phyloP scores from a whole-genome alignment of 805 yeast species.

The Yamadazyma philogaea region DNA sequence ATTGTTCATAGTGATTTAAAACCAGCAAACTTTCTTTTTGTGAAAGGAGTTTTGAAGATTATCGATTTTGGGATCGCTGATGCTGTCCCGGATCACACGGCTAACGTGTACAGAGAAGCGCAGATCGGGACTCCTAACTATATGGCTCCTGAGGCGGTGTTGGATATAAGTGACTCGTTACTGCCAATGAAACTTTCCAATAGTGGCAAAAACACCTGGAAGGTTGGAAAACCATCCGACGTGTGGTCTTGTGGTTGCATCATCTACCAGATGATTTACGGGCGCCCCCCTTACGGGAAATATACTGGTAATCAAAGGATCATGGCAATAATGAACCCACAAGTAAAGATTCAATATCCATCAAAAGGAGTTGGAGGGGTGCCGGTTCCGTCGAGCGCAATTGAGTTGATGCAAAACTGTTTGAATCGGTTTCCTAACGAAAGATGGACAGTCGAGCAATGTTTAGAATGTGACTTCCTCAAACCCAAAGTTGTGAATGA shows the following conservation, averaged over 20 bases:
- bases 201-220: slow-evolving; percentile 45
- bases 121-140: slow-evolving; percentile 96
- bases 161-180: slow-evolving; percentile 48
- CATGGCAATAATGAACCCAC: slow-evolving; percentile 83
- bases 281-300: slow-evolving; percentile 83
- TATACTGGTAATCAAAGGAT: slow-evolving; percentile 74
- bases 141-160: slow-evolving; percentile 95
- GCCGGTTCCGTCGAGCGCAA: slow-evolving; percentile 63
- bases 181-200: slow-evolving; percentile 19
- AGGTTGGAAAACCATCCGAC: slow-evolving; percentile 92
- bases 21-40: slow-evolving; percentile 72
- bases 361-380: slow-evolving; percentile 57
- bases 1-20: slow-evolving; percentile 81
- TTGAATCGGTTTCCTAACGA: slow-evolving; percentile 64
- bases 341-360: slow-evolving; percentile 66
- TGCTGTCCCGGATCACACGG: slow-evolving; percentile 88
- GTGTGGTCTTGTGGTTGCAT: slow-evolving; percentile 99
- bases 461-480: slow-evolving; percentile 62
- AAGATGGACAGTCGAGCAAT: slow-evolving; percentile 62
- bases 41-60: slow-evolving; percentile 77
- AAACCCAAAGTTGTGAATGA: slow-evolving; percentile 72
- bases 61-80: slow-evolving; percentile 97
- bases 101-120: slow-evolving; percentile 82
- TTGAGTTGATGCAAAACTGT: slow-evolving; percentile 72
- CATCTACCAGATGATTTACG: slow-evolving; percentile 91